A percentile compares a stretch with the other conserved stretches of the same genome.
Conservation (phyloP, 345 rosid species). For the Kandelia obovata region DNA sequence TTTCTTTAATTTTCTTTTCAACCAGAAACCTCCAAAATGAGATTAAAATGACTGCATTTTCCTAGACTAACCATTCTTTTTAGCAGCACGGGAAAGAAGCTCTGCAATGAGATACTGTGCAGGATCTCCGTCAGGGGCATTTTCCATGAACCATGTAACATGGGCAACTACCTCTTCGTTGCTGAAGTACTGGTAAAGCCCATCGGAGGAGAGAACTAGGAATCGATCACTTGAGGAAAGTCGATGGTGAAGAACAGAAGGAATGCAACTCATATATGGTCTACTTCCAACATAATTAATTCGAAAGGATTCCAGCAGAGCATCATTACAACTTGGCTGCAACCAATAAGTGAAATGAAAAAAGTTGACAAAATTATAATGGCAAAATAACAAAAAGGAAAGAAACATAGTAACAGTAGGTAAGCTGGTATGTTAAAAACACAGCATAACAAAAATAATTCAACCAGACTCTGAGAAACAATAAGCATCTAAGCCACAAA, state of each 20-base stretch:
- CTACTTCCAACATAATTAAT: constrained; percentile 65
- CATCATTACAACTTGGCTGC: constrained; percentile 87
- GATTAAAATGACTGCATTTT: neutral
- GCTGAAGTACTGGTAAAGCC: constrained; percentile 91
- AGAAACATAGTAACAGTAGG: too few species aligned
- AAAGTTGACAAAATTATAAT: too few species aligned
- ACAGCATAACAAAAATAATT: too few species aligned
- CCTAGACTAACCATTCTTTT: constrained; percentile 69
- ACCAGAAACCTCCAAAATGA: neutral
- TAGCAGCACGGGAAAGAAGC: constrained; percentile 91
- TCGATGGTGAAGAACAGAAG: constrained; percentile 75
- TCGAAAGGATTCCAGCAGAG: constrained; percentile 74
- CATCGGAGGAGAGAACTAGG: constrained; percentile 89
- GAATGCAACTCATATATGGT: constrained; percentile 78
- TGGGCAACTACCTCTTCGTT: constrained; percentile 94
- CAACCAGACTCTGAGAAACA: too few species aligned
- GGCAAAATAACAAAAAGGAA: too few species aligned
- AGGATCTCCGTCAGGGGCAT: constrained; percentile 96
- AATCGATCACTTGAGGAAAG: constrained; percentile 81
- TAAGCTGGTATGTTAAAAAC: too few species aligned
- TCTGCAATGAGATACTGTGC: constrained; percentile 91
- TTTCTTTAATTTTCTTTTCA: neutral
- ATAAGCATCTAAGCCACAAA: too few species aligned
- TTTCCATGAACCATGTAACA: constrained; percentile 97
- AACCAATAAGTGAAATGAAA: constrained; percentile 17